Conservation (phyloP, 78 protist species). For the Dictyostelium capitatum region DNA sequence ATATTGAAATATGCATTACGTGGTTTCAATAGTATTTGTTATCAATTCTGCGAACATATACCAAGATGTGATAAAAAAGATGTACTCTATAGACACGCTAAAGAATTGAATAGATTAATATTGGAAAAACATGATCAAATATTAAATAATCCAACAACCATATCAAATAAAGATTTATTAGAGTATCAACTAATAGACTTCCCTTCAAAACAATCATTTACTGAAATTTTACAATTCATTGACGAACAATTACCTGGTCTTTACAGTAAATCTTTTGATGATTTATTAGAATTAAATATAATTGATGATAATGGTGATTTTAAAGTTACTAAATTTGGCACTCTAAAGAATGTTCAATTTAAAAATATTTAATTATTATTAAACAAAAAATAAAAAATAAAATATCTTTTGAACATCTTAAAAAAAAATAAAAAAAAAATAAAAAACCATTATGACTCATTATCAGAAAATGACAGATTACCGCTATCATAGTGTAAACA, state of each 20-base stretch:
- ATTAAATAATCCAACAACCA: not conserved
- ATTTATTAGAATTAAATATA: not conserved
- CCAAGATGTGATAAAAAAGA: conserved; percentile 15
- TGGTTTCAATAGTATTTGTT: conserved; percentile 6
- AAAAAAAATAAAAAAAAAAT: too few relatives aligned
- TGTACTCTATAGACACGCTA: not conserved
- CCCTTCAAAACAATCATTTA: not conserved
- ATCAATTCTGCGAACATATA: conserved; percentile 1
- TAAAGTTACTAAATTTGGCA: not conserved
- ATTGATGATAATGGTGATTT: not conserved
- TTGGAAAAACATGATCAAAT: conserved; percentile 11
- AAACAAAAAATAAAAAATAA: not conserved
- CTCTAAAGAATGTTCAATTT: not conserved
- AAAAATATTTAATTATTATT: not conserved
- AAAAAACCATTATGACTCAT: too few relatives aligned
- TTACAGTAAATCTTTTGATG: not conserved
- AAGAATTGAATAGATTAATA: not conserved
- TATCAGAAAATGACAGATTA: too few relatives aligned
- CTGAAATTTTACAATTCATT: not conserved
- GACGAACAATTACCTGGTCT: conserved; percentile 3
- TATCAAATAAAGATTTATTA: not conserved
- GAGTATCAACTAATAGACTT: not conserved
- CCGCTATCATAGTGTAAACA: too few relatives aligned
- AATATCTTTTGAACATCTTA: too few relatives aligned
- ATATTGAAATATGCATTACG: not conserved